Base-by-base conservation (phyloP, 805 yeast genomes). In the Metschnikowia lochheadii region DNA sequence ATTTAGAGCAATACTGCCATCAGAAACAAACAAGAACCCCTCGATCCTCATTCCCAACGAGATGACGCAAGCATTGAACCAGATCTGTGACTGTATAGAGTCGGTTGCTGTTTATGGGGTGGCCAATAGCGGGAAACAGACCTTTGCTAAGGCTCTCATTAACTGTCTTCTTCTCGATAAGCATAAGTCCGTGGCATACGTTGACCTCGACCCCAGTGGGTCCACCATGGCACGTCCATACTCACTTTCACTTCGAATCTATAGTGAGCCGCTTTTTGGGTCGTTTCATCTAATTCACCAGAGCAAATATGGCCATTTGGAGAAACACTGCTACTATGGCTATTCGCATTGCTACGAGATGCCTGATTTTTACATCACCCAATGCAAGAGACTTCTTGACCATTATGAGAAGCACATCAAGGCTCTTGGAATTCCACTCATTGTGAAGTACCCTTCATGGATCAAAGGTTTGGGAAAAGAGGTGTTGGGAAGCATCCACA, bases 191-290 rank as follows among this genome's bases (percentile, higher is more conserved):
- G 67, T 84, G 2, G 73, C 77, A 18, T 77, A 83, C 36, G 56
- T 91, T 38, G 97, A 91, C 58, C 63, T 89, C 1, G 98, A 91
- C 62, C 96, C 97, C 0, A 96, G 96, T 0, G 96, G 90, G 62
- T 82, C 96, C 0, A 95, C 87, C 59, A 82, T 77, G 55, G 82
- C 90, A 0, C 71, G 72, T 7, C 94, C 96, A 0, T 90, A 85
- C 32, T 79, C 85, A 40, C 66, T 90, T 2, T 81, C 95, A 0
- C 64, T 87, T 11, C 72, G 79, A 1, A 64, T 67, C 2, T 57
- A 57, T 17, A 13, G 48, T 1, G 60, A 66, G 4, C 67, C 68
- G 11, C 52, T 68, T 10, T 56, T 65, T 31, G 72, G 73, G 0
- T 53, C 61, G 5, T 67, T 69, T 36, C 48, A 62, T 36, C 63